phyloP scores from a whole-genome alignment of 139 green algal genomes.

The Ulvella scutata region DNA sequence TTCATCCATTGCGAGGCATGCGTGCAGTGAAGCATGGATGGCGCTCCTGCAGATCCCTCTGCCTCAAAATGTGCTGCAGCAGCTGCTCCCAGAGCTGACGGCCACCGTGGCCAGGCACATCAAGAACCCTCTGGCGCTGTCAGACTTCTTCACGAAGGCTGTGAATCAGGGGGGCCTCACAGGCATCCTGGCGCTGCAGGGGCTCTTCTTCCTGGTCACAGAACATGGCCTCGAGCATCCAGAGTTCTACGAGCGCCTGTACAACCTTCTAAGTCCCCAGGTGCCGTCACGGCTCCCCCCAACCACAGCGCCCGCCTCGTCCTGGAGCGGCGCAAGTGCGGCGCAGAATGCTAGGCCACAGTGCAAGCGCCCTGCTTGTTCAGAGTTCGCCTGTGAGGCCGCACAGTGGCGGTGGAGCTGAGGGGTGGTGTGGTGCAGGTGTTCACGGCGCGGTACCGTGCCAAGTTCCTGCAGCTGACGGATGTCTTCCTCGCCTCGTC shows the following conservation, averaged over 20 bases:
- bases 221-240: slow-evolving; percentile 85
- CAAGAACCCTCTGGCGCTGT: slow-evolving; percentile 53
- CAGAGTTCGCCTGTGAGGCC: too few species aligned
- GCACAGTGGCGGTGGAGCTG: neutral
- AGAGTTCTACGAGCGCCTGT: slow-evolving; percentile 63
- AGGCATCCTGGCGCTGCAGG: slow-evolving; percentile 84
- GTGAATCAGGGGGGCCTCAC: slow-evolving; percentile 54
- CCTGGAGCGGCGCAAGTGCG: too few species aligned
- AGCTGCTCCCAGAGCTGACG: slow-evolving; percentile 53
- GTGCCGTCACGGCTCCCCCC: slow-evolving; percentile 8
- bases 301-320: slow-evolving; percentile 10
- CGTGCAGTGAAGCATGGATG: slow-evolving; percentile 63
- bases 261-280: slow-evolving; percentile 47
- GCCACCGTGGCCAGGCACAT: slow-evolving; percentile 58
- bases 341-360: too few species aligned
- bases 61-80: slow-evolving; percentile 46
- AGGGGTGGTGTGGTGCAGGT: neutral
- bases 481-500: slow-evolving; percentile 81
- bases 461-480: slow-evolving; percentile 74
- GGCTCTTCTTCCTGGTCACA: slow-evolving; percentile 83
- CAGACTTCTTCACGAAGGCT: slow-evolving; percentile 73
- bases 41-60: slow-evolving; percentile 54
- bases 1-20: neutral
- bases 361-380: too few species aligned
- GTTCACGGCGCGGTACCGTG: slow-evolving; percentile 32